A percentile compares a stretch with the other conserved stretches of the same genome.
Conservation (phyloP, 139 green algal species). For the Tetraselmis chui region DNA sequence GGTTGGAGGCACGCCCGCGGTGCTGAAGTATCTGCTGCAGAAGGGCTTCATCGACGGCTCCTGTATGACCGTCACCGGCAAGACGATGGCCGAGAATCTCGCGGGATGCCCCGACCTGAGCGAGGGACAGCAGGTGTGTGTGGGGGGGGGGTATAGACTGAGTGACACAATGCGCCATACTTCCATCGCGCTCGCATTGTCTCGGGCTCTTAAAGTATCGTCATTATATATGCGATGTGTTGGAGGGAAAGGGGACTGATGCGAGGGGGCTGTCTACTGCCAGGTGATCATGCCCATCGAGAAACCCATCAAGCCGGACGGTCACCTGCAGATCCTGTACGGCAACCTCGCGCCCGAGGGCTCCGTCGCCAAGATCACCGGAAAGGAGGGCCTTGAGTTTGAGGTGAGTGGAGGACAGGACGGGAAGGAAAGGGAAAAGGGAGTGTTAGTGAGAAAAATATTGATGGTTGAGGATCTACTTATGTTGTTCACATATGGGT, state of each 20-base stretch:
- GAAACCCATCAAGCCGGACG: conserved; percentile 75
- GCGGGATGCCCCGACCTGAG: conserved; percentile 62
- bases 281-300: conserved; percentile 78
- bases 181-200: too few relatives aligned
- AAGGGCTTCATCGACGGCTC: conserved; percentile 84
- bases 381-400: conserved; percentile 66
- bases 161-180: too few relatives aligned
- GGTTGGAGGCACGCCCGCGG: conserved; percentile 85
- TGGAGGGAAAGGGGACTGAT: too few relatives aligned
- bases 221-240: too few relatives aligned
- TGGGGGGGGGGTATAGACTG: too few relatives aligned
- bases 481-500: too few relatives aligned
- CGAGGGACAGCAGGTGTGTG: conserved; percentile 62
- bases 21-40: conserved; percentile 93
- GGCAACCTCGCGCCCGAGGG: conserved; percentile 91
- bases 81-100: conserved; percentile 94
- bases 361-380: conserved; percentile 97
- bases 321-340: conserved; percentile 83
- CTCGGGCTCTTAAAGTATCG: too few relatives aligned
- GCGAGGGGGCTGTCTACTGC: too few relatives aligned
- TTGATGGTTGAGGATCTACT: too few relatives aligned
- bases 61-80: conserved; percentile 84
- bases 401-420: too few relatives aligned
- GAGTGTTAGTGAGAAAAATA: too few relatives aligned
- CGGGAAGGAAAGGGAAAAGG: too few relatives aligned